Conservation (phyloP, 768 basidiomycete species). For the Paxillus rubicundulus region DNA sequence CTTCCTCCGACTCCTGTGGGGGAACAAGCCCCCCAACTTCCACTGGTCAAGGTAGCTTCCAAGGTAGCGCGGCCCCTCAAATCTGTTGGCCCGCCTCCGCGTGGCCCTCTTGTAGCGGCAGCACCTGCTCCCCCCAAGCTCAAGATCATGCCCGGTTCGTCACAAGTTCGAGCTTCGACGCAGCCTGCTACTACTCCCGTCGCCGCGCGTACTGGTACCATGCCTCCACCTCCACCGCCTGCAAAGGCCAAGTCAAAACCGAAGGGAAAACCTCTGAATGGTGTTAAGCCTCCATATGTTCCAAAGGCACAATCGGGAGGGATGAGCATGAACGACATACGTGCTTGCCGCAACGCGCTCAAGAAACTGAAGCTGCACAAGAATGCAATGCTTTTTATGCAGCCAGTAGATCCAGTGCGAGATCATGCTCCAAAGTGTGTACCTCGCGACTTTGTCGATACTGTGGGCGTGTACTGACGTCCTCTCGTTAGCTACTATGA, state of each 20-base stretch:
- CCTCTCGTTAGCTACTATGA: conserved; percentile 73
- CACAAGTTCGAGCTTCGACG: conserved; percentile 10
- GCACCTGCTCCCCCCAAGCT: conserved; percentile 50
- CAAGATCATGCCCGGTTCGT: conserved; percentile 38
- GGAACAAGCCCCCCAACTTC: conserved; percentile 57
- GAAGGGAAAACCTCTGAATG: conserved; percentile 23
- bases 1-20: conserved; percentile 70
- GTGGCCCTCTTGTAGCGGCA: conserved; percentile 27
- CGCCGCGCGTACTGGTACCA: conserved; percentile 11
- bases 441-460: not conserved
- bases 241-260: conserved; percentile 26
- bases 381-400: conserved; percentile 69
- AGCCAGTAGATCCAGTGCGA: conserved; percentile 94
- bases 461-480: not conserved
- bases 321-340: conserved; percentile 73
- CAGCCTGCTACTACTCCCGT: conserved; percentile 18
- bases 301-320: conserved; percentile 75
- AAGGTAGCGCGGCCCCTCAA: conserved; percentile 39
- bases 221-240: conserved; percentile 32
- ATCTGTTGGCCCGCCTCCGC: conserved; percentile 32
- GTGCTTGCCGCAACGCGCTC: conserved; percentile 70
- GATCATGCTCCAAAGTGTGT: conserved; percentile 83
- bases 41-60: conserved; percentile 48
- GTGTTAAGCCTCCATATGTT: conserved; percentile 43
- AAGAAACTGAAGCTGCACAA: conserved; percentile 80